Evolutionary conservation across 106 monocot genomes (phyloP), one percentile per base, ranked within the genome.

Genomic region (Triglochin maritima): DNA sequence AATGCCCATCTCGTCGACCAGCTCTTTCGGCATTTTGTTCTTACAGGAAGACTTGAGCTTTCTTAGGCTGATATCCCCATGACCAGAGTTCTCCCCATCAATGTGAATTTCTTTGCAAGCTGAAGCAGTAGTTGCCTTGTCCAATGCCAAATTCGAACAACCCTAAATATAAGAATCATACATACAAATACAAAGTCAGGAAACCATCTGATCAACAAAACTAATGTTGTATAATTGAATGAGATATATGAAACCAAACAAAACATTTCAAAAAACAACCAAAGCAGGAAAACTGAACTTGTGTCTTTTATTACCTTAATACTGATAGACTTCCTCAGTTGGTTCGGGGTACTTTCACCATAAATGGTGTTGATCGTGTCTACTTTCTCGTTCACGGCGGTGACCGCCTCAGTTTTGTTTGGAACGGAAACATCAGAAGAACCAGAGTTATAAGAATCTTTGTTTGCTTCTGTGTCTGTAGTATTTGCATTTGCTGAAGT

Each of bases 31-130:
- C 29, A 29, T 29, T 29, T 29, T 61, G 4, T 41, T 44, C 41
- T 44, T 61, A 29, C 44, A 61, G 60, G 42, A 64, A 3, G 64
- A 10, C 46, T 64, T 64, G 64, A 64, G 64, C 46, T 64, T 45
- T 47, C 64, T 64, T 47, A 64, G 47, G 64, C 48, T 64, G 46
- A 49, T 47, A 41, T 61, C 61, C 43, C 61, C 42, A 44, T 61
- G 10, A 41, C 61, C 57, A 57, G 57, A 57, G 57, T 57, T 57
- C 17, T n/a, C 61, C 10, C 42, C 61, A 44, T 16, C 44, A 45
- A 10, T 42, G 11, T 17, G 6, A 61, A 43, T 43, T 17, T 17
- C 42, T 17, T 11, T 17, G 44, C 11, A 16, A 10, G 61, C 42
- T 61, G 41, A 29, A 41, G 41, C 43, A 11, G 61, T 61, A 7